phyloP scores from a whole-genome alignment of 1,284 basidiomycete species.

The Cryptococcus sp. region DNA sequence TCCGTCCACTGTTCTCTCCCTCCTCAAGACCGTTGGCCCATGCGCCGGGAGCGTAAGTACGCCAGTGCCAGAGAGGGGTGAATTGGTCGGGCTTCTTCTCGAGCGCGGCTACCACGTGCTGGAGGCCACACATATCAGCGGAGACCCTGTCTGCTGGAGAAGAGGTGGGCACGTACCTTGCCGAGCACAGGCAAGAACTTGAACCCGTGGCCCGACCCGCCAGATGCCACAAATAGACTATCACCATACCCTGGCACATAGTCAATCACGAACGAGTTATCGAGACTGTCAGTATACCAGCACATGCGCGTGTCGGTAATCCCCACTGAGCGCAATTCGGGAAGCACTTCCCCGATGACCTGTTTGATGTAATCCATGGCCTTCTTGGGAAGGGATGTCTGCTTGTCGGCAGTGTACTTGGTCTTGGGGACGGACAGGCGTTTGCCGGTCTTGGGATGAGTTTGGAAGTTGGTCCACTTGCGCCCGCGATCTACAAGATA shows the following conservation, averaged over 20 bases:
- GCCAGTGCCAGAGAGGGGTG: conserved; percentile 24
- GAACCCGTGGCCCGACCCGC: conserved; percentile 34
- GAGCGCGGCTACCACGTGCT: conserved; percentile 27
- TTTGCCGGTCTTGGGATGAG: conserved; percentile 20
- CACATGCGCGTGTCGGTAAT: conserved; percentile 32
- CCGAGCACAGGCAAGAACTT: conserved; percentile 37
- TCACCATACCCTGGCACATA: conserved; percentile 28
- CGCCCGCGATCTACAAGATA: conserved; percentile 12
- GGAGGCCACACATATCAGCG: too few relatives aligned
- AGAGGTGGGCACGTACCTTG: conserved; percentile 9
- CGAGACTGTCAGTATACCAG: conserved; percentile 35
- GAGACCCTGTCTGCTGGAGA: too few relatives aligned
- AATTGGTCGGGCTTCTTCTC: conserved; percentile 26
- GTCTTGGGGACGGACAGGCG: conserved; percentile 25
- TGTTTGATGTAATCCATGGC: conserved; percentile 24
- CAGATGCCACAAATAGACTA: conserved; percentile 25
- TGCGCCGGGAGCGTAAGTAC: conserved; percentile 12
- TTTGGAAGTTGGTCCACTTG: conserved; percentile 33
- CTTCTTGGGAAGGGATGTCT: conserved; percentile 21
- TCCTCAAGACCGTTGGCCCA: conserved; percentile 28
- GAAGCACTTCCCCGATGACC: conserved; percentile 19
- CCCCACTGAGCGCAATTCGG: conserved; percentile 25
- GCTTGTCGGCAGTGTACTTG: conserved; percentile 18
- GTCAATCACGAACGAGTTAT: conserved; percentile 31
- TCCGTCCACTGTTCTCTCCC: conserved; percentile 17